A percentile compares a stretch with the other conserved stretches of the same genome.
Evolutionary conservation across 2,329 filamentous ascomycete species (phyloP).

Genomic region (Diaporthe eres): DNA sequence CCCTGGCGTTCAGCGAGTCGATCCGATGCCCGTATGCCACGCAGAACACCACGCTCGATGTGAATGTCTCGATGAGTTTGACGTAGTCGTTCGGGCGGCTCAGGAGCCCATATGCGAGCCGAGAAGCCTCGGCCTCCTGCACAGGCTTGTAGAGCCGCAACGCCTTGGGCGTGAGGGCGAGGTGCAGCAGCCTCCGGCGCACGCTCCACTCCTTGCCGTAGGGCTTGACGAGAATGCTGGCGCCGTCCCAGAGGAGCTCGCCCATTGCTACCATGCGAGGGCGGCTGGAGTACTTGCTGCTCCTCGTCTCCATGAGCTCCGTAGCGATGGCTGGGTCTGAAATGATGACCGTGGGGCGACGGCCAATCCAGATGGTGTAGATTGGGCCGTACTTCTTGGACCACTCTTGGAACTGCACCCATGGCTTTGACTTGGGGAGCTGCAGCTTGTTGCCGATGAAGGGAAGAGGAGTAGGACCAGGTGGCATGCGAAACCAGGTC

Average conservation of each 20-base stretch:
- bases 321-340: slow-evolving; percentile 59
- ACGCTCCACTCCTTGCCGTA: slow-evolving; percentile 63
- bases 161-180: slow-evolving; percentile 59
- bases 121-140: slow-evolving; percentile 63
- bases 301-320: slow-evolving; percentile 61
- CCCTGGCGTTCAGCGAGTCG: slow-evolving; percentile 60
- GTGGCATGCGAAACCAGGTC: slow-evolving; percentile 57
- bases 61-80: slow-evolving; percentile 62
- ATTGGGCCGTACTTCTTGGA: slow-evolving; percentile 60
- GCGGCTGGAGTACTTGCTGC: slow-evolving; percentile 51
- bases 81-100: slow-evolving; percentile 57
- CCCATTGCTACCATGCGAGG: slow-evolving; percentile 46
- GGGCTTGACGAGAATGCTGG: slow-evolving; percentile 62
- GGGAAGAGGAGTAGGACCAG: slow-evolving; percentile 60
- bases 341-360: slow-evolving; percentile 59
- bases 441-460: slow-evolving; percentile 58
- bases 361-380: slow-evolving; percentile 63
- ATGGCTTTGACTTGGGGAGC: slow-evolving; percentile 48
- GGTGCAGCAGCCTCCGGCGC: slow-evolving; percentile 57
- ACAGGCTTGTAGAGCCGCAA: slow-evolving; percentile 61
- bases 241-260: slow-evolving; percentile 53
- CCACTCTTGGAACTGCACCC: slow-evolving; percentile 60
- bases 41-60: slow-evolving; percentile 63
- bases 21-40: slow-evolving; percentile 66
- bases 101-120: slow-evolving; percentile 60